A percentile compares a stretch with the other conserved stretches of the same genome.
Evolutionary conservation across 2,329 filamentous ascomycete genomes (phyloP).

Genomic region (Colletotrichum incanum): DNA sequence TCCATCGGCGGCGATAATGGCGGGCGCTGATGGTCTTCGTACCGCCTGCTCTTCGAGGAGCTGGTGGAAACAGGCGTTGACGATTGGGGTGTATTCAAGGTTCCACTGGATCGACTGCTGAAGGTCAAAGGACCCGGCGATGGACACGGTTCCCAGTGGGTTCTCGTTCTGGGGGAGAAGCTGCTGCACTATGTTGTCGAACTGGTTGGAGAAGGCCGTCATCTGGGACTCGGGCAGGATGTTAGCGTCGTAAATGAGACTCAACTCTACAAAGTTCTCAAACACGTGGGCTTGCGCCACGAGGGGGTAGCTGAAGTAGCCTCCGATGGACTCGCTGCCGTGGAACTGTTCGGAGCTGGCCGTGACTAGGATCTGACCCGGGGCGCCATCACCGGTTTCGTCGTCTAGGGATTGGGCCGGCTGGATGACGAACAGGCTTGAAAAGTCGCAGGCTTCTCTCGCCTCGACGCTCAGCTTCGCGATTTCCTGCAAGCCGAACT

Average conservation of each 20-base stretch:
- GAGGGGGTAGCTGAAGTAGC: slow-evolving; percentile 39
- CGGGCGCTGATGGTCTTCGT: background rate
- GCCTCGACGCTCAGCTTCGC: slow-evolving; percentile 12
- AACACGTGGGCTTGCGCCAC: slow-evolving; percentile 25
- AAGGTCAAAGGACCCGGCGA: background rate
- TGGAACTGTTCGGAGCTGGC: background rate
- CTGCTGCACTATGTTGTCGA: slow-evolving; percentile 4
- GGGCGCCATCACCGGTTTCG: background rate
- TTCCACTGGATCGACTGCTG: slow-evolving; percentile 22
- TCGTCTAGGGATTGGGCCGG: slow-evolving; percentile 4
- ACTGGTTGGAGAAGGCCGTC: too few species aligned
- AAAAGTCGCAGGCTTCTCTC: slow-evolving; percentile 6
- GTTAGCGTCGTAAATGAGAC: slow-evolving; percentile 23
- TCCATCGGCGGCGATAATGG: slow-evolving; percentile 45
- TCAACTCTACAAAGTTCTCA: slow-evolving; percentile 12
- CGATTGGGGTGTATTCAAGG: background rate
- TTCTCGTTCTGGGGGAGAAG: slow-evolving; percentile 1
- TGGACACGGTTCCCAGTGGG: background rate
- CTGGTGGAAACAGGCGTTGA: slow-evolving; percentile 11
- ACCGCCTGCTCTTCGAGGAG: slow-evolving; percentile 6
- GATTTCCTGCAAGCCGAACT: slow-evolving; percentile 52
- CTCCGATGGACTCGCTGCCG: slow-evolving; percentile 1
- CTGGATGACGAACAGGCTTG: slow-evolving; percentile 15
- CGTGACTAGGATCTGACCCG: background rate
- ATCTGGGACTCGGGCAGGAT: slow-evolving; percentile 3